phyloP scores from a whole-genome alignment of 129 eudicot species.

The Glebionis coronaria region DNA sequence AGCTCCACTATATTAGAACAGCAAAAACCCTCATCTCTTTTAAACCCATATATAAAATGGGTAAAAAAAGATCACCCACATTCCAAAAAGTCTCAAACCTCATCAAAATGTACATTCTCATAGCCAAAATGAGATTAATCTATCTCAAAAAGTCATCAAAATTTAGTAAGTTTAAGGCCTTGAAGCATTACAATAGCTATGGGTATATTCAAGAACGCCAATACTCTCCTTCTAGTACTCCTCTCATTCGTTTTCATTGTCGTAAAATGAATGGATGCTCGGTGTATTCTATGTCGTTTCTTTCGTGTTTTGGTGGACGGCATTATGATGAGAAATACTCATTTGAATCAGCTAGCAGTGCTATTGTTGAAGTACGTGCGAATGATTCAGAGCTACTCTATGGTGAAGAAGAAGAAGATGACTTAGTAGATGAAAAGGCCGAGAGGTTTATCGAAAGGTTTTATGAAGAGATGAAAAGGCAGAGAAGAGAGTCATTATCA shows the following conservation, averaged over 20 bases:
- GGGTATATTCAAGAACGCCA: slow-evolving; percentile 58
- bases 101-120: slow-evolving; percentile 40
- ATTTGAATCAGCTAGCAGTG: slow-evolving; percentile 30
- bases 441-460: slow-evolving; percentile 71
- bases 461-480: slow-evolving; percentile 68
- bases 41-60: slow-evolving; percentile 32
- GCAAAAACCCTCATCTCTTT: background rate
- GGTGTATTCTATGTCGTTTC: slow-evolving; percentile 33
- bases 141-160: slow-evolving; percentile 42
- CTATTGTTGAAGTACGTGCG: slow-evolving; percentile 26
- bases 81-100: slow-evolving; percentile 53
- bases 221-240: slow-evolving; percentile 64
- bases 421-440: slow-evolving; percentile 69
- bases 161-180: slow-evolving; percentile 31
- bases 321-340: slow-evolving; percentile 25
- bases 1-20: background rate
- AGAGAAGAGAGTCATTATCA: slow-evolving; percentile 45
- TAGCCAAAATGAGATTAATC: slow-evolving; percentile 46
- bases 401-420: slow-evolving; percentile 27
- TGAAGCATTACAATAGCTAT: slow-evolving; percentile 47
- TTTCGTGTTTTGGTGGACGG: slow-evolving; percentile 43
- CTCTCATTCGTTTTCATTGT: slow-evolving; percentile 33
- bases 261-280: slow-evolving; percentile 14
- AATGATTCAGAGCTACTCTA: slow-evolving; percentile 13
- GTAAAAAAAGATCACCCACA: slow-evolving; percentile 44